phyloP scores from a whole-genome alignment of 2,329 filamentous ascomycete genomes.

The Fonsecaea multimorphosa region DNA sequence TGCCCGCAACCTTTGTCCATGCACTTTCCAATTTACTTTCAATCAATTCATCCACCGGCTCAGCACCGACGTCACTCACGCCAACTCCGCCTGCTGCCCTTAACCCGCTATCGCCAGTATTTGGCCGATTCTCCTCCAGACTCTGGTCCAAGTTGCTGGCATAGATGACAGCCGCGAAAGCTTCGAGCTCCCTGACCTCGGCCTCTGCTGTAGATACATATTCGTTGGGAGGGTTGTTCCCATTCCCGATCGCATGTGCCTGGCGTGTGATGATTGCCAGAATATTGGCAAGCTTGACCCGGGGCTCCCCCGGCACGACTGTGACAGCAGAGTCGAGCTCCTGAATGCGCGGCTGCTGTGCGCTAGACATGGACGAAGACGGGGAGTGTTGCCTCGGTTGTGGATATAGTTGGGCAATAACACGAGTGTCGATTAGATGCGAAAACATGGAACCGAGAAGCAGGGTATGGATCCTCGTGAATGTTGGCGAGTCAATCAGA shows the following conservation, averaged over 20 bases:
- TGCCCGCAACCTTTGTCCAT: slow-evolving; percentile 37
- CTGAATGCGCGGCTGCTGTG: slow-evolving; percentile 40
- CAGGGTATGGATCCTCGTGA: slow-evolving; percentile 82
- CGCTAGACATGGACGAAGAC: slow-evolving; percentile 57
- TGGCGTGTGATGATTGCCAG: slow-evolving; percentile 89
- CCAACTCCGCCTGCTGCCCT: slow-evolving; percentile 31
- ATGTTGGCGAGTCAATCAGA: slow-evolving; percentile 90
- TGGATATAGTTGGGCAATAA: slow-evolving; percentile 80
- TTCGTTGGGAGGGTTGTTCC: slow-evolving; percentile 55
- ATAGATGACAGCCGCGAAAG: slow-evolving; percentile 57
- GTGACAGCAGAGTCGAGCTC: slow-evolving; percentile 52
- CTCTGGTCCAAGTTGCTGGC: slow-evolving; percentile 53
- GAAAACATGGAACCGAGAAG: slow-evolving; percentile 89
- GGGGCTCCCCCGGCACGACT: slow-evolving; percentile 52
- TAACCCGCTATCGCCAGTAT: slow-evolving; percentile 25
- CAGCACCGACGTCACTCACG: slow-evolving; percentile 32
- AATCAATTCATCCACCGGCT: slow-evolving; percentile 36
- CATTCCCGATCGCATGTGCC: slow-evolving; percentile 85
- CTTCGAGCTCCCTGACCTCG: slow-evolving; percentile 55
- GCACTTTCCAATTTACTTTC: slow-evolving; percentile 39
- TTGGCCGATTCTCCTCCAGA: slow-evolving; percentile 30
- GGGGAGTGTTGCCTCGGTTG: slow-evolving; percentile 47
- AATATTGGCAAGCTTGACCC: slow-evolving; percentile 82
- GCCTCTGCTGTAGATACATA: slow-evolving; percentile 54
- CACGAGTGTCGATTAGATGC: slow-evolving; percentile 79